phyloP scores from a whole-genome alignment of 2,329 filamentous ascomycete species.

The Talaromyces sp. region DNA sequence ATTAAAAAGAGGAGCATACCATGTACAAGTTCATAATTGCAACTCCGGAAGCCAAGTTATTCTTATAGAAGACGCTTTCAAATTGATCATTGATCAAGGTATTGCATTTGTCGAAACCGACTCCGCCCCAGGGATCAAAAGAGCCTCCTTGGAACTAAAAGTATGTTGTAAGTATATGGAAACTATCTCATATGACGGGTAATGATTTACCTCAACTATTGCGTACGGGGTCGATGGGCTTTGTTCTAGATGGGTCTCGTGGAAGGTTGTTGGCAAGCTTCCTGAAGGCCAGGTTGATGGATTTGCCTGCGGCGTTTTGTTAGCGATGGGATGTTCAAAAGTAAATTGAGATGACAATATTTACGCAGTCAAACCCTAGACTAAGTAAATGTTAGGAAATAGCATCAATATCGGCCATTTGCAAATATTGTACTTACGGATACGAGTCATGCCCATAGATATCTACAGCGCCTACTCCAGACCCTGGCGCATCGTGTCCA shows the following conservation, averaged over 20 bases:
- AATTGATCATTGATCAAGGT: slow-evolving; percentile 67
- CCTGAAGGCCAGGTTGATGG: slow-evolving; percentile 57
- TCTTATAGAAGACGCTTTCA: slow-evolving; percentile 74
- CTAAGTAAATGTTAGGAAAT: slow-evolving; percentile 12
- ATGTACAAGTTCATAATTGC: slow-evolving; percentile 71
- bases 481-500: slow-evolving; percentile 61
- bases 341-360: slow-evolving; percentile 1
- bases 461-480: slow-evolving; percentile 52
- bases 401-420: not conserved
- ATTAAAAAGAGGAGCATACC: slow-evolving; percentile 40
- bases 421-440: slow-evolving; percentile 32
- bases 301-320: slow-evolving; percentile 36
- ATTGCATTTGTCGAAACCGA: slow-evolving; percentile 63
- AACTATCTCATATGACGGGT: not conserved
- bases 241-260: slow-evolving; percentile 50
- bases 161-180: not conserved
- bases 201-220: slow-evolving; percentile 48
- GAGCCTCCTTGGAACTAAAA: slow-evolving; percentile 62
- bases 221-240: slow-evolving; percentile 63
- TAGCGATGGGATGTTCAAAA: slow-evolving; percentile 7
- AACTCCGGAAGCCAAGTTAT: slow-evolving; percentile 60
- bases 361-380: slow-evolving; percentile 37
- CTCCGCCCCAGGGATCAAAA: slow-evolving; percentile 70
- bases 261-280: slow-evolving; percentile 53
- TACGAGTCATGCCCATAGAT: slow-evolving; percentile 65